Percentiles rank a stretch among this genome's conserved stretches.
Evolutionary conservation across 2,329 filamentous ascomycete genomes (phyloP).

Genomic region (Nectriaceae sp.): DNA sequence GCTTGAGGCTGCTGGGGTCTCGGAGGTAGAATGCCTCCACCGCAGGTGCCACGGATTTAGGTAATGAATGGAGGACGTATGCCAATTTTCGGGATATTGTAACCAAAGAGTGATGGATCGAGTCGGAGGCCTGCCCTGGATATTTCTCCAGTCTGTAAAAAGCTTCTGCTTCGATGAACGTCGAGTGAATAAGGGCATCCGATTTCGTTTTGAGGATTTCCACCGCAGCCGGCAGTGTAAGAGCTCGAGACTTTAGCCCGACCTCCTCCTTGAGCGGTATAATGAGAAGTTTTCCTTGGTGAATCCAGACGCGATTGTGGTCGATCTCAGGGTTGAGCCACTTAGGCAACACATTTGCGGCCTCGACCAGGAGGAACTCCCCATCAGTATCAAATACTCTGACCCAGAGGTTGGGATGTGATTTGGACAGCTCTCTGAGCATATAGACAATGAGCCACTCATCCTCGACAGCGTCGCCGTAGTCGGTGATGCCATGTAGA

Average conservation of each 20-base stretch:
- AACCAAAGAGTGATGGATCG: slow-evolving; percentile 73
- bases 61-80: slow-evolving; percentile 73
- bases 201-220: slow-evolving; percentile 58
- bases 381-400: slow-evolving; percentile 86
- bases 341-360: slow-evolving; percentile 79
- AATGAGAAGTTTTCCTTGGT: slow-evolving; percentile 73
- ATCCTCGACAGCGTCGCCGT: slow-evolving; percentile 92
- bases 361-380: slow-evolving; percentile 93
- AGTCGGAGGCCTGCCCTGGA: slow-evolving; percentile 71
- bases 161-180: slow-evolving; percentile 80
- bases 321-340: slow-evolving; percentile 95
- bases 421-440: slow-evolving; percentile 75
- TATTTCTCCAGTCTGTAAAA: slow-evolving; percentile 89
- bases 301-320: slow-evolving; percentile 86
- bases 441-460: slow-evolving; percentile 97
- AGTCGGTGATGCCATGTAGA: slow-evolving; percentile 78
- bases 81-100: slow-evolving; percentile 82
- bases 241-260: slow-evolving; percentile 35
- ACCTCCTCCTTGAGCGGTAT: slow-evolving; percentile 57
- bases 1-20: slow-evolving; percentile 74
- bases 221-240: slow-evolving; percentile 68
- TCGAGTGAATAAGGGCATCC: slow-evolving; percentile 66
- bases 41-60: slow-evolving; percentile 77
- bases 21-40: slow-evolving; percentile 92
- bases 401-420: slow-evolving; percentile 76